These are phyloP conservation scores for Xylaria venustula DNA, from an alignment of 495 filamentous ascomycete genomes.

Conservation along the genomic window DNA sequence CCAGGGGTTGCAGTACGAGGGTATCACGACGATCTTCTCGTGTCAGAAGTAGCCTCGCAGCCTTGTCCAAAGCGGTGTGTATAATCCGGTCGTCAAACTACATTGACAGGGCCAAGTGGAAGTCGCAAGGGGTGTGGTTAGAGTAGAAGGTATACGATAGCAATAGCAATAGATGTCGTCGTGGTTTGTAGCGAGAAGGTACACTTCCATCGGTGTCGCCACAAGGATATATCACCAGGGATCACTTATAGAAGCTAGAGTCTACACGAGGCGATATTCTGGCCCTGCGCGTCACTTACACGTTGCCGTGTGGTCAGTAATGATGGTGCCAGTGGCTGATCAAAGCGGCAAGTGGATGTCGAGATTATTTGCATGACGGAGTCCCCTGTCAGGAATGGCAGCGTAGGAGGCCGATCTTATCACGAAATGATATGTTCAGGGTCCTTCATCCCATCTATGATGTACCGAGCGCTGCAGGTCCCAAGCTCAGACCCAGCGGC, in stretches of 20 bases:
- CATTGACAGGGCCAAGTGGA: neutral
- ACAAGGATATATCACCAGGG: neutral
- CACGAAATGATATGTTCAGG: neutral
- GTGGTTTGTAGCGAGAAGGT: slow-evolving; percentile 1
- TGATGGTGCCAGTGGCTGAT: slow-evolving; percentile 2
- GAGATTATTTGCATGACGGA: neutral
- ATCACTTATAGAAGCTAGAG: neutral
- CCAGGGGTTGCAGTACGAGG: neutral
- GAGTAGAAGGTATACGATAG: neutral
- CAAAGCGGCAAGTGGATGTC: slow-evolving; percentile 1
- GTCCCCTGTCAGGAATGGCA: neutral
- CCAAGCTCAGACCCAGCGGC: neutral
- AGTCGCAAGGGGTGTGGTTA: slow-evolving; percentile 1
- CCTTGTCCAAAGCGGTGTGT: neutral
- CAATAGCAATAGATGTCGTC: neutral
- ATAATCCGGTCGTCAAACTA: neutral
- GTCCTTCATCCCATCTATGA: neutral
- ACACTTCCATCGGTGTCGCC: neutral
- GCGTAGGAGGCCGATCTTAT: neutral
- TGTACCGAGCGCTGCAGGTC: neutral
- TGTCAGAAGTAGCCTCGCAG: neutral
- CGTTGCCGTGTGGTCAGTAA: neutral
- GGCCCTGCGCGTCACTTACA: neutral
- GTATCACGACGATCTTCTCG: slow-evolving; percentile 4
- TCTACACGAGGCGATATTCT: neutral